Conservation (phyloP, 306 rosid species). For the Vigna reflexopilosa region DNA sequence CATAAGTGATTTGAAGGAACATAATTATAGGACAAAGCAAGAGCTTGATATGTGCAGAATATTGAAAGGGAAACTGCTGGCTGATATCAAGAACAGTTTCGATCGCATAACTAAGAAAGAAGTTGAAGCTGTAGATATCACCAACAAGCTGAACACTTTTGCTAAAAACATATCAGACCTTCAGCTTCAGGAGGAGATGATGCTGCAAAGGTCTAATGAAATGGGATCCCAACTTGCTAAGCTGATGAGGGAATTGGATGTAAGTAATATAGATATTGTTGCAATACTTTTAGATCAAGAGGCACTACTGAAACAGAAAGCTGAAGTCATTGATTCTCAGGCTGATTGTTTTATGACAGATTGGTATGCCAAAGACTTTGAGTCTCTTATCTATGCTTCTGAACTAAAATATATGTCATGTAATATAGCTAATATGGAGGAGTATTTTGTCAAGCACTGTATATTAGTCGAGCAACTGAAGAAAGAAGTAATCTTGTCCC, state of each 20-base stretch:
- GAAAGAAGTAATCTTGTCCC: constrained; percentile 55
- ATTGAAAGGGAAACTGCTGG: constrained; percentile 76
- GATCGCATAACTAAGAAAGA: constrained; percentile 79
- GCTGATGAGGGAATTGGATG: constrained; percentile 77
- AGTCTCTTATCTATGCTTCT: constrained; percentile 65
- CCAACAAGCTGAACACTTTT: constrained; percentile 63
- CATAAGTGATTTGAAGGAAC: constrained; percentile 77
- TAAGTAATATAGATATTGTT: constrained; percentile 57
- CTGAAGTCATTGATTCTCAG: constrained; percentile 59
- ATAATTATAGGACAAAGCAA: constrained; percentile 64
- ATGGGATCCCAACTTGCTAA: constrained; percentile 81
- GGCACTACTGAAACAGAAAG: constrained; percentile 58
- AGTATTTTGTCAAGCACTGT: constrained; percentile 47
- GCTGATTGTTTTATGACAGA: constrained; percentile 63
- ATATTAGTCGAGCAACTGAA: constrained; percentile 60
- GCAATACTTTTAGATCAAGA: constrained; percentile 71
- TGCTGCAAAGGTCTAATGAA: constrained; percentile 80
- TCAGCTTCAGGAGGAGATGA: constrained; percentile 84
- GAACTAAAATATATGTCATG: constrained; percentile 57
- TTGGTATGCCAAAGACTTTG: constrained; percentile 71
- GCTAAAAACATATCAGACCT: constrained; percentile 73
- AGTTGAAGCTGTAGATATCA: constrained; percentile 74
- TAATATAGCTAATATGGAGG: constrained; percentile 57
- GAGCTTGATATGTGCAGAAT: constrained; percentile 92
- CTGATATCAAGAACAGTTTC: constrained; percentile 79